Evolutionary conservation across 164 flowering plant species (phyloP), one percentile per base, ranked within the genome.

Genomic region (Kingdonia uniflora): DNA sequence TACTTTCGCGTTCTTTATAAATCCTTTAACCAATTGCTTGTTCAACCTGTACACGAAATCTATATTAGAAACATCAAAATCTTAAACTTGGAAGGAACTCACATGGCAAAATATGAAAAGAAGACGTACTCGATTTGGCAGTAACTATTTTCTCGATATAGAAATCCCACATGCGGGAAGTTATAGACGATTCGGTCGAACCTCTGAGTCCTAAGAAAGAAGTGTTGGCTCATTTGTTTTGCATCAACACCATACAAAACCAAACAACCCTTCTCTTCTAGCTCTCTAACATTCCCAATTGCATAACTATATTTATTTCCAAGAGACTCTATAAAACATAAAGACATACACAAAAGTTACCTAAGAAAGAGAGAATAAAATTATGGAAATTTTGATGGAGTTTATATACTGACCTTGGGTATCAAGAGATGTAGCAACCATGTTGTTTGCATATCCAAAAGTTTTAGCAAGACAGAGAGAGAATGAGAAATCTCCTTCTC

Each of bases 401-500:
- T n/a, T 41, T 14, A 41, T 14, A 8, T 19, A 25, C n/a, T 26
- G 39, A 77, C 81, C 73, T 11, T 57, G 65, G 12, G 68, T 49
- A 19, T 77, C 79, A 29, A 80, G 63, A n/a, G 73, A 71, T 22
- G 85, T 71, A 52, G 80, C 71, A 15, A 72, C 68, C 53, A 80
- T 65, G 69, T 77, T 77, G 54, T 44, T 42, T 29, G 82, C 77
- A 22, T 68, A 75, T 5, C 76, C 73, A 51, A 80, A 80, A 43
- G 65, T 65, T 17, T 26, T 63, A 26, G 82, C 82, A 39, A 80
- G 58, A 12, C 62, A 64, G 14, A 67, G 68, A n/a, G 80, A 51
- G 64, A 78, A 77, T 12, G 82, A 80, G 51, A 74, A 80, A 33
- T 80, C 79, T 14, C 82, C 85, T 53, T 80, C 82, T 11, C 85